Evolutionary conservation across 371 early-diverging fungal genomes (phyloP).

Genomic region (Apophysomyces ossiformis): DNA sequence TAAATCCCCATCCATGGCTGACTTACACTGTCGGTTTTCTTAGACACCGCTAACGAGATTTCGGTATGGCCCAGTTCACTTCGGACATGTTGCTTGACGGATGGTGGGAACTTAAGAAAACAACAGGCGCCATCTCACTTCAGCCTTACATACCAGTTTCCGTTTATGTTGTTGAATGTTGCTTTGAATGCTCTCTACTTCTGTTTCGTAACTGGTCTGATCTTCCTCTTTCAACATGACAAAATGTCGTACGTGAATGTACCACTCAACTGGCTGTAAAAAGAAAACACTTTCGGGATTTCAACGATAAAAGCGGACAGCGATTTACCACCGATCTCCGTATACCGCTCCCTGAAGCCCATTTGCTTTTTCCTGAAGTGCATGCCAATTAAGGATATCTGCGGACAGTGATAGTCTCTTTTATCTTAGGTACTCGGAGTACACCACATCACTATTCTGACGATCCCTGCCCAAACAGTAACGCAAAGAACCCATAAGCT

Average conservation of each 20-base stretch:
- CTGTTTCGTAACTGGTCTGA: conserved; percentile 19
- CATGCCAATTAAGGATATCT: background rate
- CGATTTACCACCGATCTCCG: conserved; percentile 6
- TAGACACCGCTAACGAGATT: conserved; percentile 6
- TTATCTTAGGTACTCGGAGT: conserved; percentile 4
- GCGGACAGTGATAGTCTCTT: background rate
- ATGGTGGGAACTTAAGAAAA: background rate
- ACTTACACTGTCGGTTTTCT: background rate
- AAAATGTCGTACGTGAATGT: background rate
- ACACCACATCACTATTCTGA: background rate
- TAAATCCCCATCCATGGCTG: background rate
- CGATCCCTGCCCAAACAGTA: background rate
- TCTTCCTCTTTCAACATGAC: conserved; percentile 12
- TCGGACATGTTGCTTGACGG: conserved; percentile 6
- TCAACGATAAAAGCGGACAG: conserved; percentile 2
- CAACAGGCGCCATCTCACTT: background rate
- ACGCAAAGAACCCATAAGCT: background rate
- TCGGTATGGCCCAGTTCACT: conserved; percentile 4
- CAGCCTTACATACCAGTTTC: conserved; percentile 14
- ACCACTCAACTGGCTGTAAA: background rate
- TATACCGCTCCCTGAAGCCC: conserved; percentile 6
- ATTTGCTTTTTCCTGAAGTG: background rate
- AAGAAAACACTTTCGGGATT: background rate
- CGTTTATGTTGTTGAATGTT: conserved; percentile 18
- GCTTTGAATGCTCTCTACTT: conserved; percentile 14